Conservation (phyloP, 768 basidiomycete genomes). For the Pisolithus albus region DNA sequence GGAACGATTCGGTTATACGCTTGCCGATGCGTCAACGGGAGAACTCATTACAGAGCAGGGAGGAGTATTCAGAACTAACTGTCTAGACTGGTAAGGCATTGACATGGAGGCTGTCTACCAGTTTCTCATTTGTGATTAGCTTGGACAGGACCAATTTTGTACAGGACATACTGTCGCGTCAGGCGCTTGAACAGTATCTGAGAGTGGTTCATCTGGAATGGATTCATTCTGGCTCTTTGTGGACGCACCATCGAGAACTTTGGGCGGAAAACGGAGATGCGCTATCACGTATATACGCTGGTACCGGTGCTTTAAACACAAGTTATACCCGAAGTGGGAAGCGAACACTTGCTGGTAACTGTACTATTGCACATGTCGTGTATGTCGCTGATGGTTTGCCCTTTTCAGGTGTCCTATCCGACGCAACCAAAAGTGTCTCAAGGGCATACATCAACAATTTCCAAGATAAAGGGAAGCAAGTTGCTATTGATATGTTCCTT, state of each 20-base stretch:
- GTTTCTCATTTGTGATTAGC: conserved; percentile 34
- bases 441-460: conserved; percentile 98
- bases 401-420: conserved; percentile 71
- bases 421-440: conserved; percentile 94
- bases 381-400: conserved; percentile 5
- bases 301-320: conserved; percentile 89
- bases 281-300: conserved; percentile 90
- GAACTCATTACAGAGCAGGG: conserved; percentile 82
- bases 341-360: conserved; percentile 76
- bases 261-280: conserved; percentile 99
- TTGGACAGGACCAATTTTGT: conserved; percentile 97
- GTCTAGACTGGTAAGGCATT: conserved; percentile 76
- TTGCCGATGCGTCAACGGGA: conserved; percentile 59
- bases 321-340: conserved; percentile 94
- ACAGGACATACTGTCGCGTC: conserved; percentile 87
- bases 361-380: neutral
- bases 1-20: conserved; percentile 81
- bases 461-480: conserved; percentile 90
- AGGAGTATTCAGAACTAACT: conserved; percentile 92
- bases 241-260: conserved; percentile 84
- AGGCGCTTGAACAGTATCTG: conserved; percentile 77
- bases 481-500: conserved; percentile 92
- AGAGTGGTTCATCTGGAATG: conserved; percentile 72
- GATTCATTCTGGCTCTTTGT: conserved; percentile 60
- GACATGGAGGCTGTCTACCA: neutral